A percentile compares a stretch with the other conserved stretches of the same genome.
Conservation (phyloP, 2,329 filamentous ascomycete genomes). For the Venturia asperata region DNA sequence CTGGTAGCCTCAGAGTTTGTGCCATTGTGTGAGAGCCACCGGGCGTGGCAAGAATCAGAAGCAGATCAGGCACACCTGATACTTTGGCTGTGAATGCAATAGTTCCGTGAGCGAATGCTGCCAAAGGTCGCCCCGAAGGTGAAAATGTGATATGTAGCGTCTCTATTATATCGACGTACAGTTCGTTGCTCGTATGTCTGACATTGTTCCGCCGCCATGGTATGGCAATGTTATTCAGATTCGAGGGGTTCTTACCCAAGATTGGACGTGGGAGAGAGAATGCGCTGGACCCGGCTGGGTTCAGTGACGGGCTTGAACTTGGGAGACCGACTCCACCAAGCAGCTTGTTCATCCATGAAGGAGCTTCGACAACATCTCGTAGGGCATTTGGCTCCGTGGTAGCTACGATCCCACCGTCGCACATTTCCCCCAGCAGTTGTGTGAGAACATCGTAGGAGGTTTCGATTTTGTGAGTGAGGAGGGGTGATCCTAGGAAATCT, state of each 20-base stretch:
- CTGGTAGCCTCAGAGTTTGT: conserved; percentile 73
- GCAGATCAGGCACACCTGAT: conserved; percentile 86
- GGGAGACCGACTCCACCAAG: conserved; percentile 81
- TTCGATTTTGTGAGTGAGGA: conserved; percentile 82
- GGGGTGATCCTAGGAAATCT: conserved; percentile 83
- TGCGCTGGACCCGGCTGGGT: conserved; percentile 9
- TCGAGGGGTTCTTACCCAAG: conserved; percentile 15
- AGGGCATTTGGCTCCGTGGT: conserved; percentile 92
- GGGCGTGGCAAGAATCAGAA: conserved; percentile 70
- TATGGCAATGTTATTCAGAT: conserved; percentile 38
- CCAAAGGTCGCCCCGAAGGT: conserved; percentile 78
- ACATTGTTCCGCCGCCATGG: conserved; percentile 92
- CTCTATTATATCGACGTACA: conserved; percentile 94
- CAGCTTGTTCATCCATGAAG: conserved; percentile 81
- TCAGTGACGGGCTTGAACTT: conserved; percentile 43
- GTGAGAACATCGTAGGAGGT: conserved; percentile 87
- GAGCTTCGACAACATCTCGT: conserved; percentile 84
- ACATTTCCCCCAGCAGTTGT: conserved; percentile 91
- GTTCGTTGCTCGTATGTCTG: conserved; percentile 89
- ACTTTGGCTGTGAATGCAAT: conserved; percentile 95
- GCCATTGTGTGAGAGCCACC: conserved; percentile 66
- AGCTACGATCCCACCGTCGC: conserved; percentile 80
- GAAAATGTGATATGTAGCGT: conserved; percentile 80
- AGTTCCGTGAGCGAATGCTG: conserved; percentile 82
- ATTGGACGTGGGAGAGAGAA: conserved; percentile 16